Base-by-base conservation (phyloP, 2,329 filamentous ascomycete genomes). In the Elsinoe ampelina region DNA sequence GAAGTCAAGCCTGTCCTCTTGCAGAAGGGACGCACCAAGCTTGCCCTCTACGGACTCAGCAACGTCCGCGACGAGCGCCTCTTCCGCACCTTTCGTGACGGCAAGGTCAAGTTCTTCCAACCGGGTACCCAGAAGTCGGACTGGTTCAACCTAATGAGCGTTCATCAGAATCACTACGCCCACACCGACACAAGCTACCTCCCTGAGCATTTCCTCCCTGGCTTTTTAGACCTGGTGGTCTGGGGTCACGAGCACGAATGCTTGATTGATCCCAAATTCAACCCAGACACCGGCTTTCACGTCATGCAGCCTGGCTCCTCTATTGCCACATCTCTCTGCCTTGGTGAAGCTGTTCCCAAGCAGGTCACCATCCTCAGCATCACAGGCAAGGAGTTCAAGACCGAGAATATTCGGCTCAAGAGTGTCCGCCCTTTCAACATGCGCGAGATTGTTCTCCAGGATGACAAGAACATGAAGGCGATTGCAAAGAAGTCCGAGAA, bases 241-340 rank as follows among this genome's bases (percentile, higher is more conserved):
- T 98, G 93, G 93, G 93, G 93, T 2, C 93, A 98, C 66, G 93
- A 98, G 71, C 93, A 98, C 67, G 92, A 98, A 70, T 98, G 93
- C 67, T 70, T 92, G 6, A 95, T 98, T 61, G 84, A 95, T 43
- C 93, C 93, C 0, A 75, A 77, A 1, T 77, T 83, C 47, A 98
- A 97, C 64, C 82, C 87, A 0, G 89, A 95, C 66, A 95, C 86
- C 48, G 86, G 86, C 0, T 98, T 98, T 64, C 84, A 93, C 63
- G 92, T 98, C 61, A 96, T 98, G 82, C 93, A 98, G 66, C 93
- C 93, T 0, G 93, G 93, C 0, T 98, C 93, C 0, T 97, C 93
- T 0, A 86, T 98, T 0, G 93, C 92, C 0, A 98, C 93, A 1
- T 97, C 93, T 0, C 76, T 98, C 0, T 84, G 93, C 7, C 86